These are phyloP conservation scores for Pyrenochaeta sp. DNA, from an alignment of 2,329 filamentous ascomycete species.

Conservation along the genomic window DNA sequence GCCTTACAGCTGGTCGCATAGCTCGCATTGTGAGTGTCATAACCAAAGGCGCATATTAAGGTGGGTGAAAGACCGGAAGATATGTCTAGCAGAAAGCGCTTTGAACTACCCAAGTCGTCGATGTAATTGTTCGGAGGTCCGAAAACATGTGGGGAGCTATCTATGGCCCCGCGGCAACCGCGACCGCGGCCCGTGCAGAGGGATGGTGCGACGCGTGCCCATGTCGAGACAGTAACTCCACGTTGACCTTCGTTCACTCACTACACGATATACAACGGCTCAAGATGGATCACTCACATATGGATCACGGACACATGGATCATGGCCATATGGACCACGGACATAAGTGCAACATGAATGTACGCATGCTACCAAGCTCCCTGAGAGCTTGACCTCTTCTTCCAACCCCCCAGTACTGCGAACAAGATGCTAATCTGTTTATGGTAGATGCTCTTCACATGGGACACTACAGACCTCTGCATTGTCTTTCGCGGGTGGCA, in stretches of 20 bases:
- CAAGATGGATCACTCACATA: slow-evolving; percentile 52
- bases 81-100: too few species aligned
- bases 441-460: slow-evolving; percentile 93
- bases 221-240: slow-evolving; percentile 8
- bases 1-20: slow-evolving; percentile 21
- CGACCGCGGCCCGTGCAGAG: slow-evolving; percentile 23
- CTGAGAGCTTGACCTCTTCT: not conserved
- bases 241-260: slow-evolving; percentile 1
- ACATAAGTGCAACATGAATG: slow-evolving; percentile 88
- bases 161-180: slow-evolving; percentile 13
- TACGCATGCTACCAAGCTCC: slow-evolving; percentile 54
- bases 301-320: slow-evolving; percentile 59
- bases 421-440: slow-evolving; percentile 4
- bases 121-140: slow-evolving; percentile 9
- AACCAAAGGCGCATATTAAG: not conserved
- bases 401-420: not conserved
- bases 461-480: slow-evolving; percentile 92
- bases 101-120: not conserved
- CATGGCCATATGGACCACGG: slow-evolving; percentile 60
- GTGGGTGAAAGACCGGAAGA: too few species aligned
- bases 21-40: slow-evolving; percentile 26
- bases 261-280: slow-evolving; percentile 10
- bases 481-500: slow-evolving; percentile 96
- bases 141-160: slow-evolving; percentile 7
- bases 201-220: slow-evolving; percentile 29